Base-by-base conservation (phyloP, 169 alveolate genomes). In the Eimeria zaria region DNA sequence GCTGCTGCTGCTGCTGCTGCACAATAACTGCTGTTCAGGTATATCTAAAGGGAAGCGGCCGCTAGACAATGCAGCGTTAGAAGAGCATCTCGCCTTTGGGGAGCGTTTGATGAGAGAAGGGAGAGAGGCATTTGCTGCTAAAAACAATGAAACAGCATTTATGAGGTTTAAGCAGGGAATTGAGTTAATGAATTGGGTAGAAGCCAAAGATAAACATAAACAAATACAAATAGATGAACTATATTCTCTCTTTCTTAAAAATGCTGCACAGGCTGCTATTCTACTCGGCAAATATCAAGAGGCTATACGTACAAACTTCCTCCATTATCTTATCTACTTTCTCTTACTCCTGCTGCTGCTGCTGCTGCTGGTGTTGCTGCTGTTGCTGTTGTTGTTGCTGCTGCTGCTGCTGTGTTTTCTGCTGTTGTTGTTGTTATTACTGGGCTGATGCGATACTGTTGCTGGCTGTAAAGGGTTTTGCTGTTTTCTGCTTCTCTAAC, bases 231-330 rank as follows among this genome's bases (percentile, higher is more conserved):
- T 95, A n/a, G 90, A 73, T 18, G 97, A 85, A 27, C 39, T 76
- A 83, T 95, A 74, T 39, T 53, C 64, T 22, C 78, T 53, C 53
- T 83, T 78, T 84, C 91, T 95, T 27, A 83, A 87, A 30, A 95
- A 95, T 53, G 73, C 67, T 20, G 97, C 97, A 12, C 97, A 88
- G 67, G 90, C 95, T 6, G 89, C 95, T 2, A 83, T 95, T 7
- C 51, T 67, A 71, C 95, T 88, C 48, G 97, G 87, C n/a, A 89
- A 95, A 84, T 95, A 78, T 27, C 97, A 95, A 44, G 97, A 95
- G 51, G 95, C 95, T 2, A 83, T 95, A 53, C 89, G 97, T 95
- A 30, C 36, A 88, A 80, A n/a, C n/a, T n/a, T n/a, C n/a, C n/a
- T n/a, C n/a, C n/a, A n/a, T n/a, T n/a, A n/a, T n/a, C n/a, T 39